These are phyloP conservation scores for Pezicula radicicola DNA, from an alignment of 2,329 filamentous ascomycete genomes.

Conservation along the genomic window DNA sequence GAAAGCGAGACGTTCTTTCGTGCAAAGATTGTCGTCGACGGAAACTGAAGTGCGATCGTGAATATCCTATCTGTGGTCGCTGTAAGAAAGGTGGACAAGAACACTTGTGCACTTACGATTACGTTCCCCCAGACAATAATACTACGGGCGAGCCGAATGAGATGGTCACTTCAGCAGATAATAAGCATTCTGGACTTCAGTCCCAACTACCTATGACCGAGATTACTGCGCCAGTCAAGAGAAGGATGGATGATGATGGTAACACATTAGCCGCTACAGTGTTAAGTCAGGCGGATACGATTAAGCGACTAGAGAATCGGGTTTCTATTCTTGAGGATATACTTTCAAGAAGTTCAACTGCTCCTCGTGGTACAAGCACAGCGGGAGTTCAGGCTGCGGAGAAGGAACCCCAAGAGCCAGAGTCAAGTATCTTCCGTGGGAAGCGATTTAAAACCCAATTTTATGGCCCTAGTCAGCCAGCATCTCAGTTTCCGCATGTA, in stretches of 20 bases:
- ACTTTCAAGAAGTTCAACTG: neutral
- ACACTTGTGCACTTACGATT: slow-evolving; percentile 2
- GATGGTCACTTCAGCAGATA: neutral
- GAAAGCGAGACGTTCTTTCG: slow-evolving; percentile 1
- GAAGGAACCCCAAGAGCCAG: neutral
- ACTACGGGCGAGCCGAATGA: neutral
- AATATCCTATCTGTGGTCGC: slow-evolving; percentile 1
- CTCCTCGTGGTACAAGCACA: neutral
- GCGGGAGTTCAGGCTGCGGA: neutral
- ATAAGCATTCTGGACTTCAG: neutral
- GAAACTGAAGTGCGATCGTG: slow-evolving; percentile 6
- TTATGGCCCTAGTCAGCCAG: slow-evolving; percentile 1
- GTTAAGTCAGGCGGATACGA: neutral
- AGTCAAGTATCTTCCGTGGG: neutral
- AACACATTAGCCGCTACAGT: neutral
- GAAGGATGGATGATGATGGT: neutral
- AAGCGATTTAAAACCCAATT: slow-evolving; percentile 4
- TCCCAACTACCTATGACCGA: neutral
- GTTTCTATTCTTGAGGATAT: neutral
- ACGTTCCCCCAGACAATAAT: neutral
- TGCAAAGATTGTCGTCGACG: slow-evolving; percentile 4
- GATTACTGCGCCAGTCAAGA: neutral
- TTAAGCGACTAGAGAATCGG: neutral
- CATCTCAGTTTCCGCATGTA: neutral
- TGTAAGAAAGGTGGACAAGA: neutral